These are phyloP conservation scores for Penicillium sp. DNA, from an alignment of 2,329 filamentous ascomycete species.

Conservation along the genomic window DNA sequence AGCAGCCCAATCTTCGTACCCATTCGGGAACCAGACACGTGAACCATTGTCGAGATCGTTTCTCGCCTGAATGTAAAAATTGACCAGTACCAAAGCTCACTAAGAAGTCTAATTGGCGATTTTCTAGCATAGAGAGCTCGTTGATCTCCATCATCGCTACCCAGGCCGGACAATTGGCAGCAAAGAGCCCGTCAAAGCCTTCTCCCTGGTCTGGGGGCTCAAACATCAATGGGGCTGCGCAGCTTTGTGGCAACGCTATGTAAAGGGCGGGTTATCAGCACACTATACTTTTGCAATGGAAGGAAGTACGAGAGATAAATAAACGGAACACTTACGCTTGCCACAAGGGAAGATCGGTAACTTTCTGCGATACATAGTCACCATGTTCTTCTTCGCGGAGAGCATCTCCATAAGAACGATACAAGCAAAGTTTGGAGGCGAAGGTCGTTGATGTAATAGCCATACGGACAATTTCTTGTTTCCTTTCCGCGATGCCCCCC, in stretches of 20 bases:
- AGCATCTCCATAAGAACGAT: conserved; percentile 2
- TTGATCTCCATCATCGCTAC: conserved; percentile 5
- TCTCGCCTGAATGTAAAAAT: too few relatives aligned
- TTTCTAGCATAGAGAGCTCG: too few relatives aligned
- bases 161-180: conserved; percentile 1
- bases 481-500: not conserved
- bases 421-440: not conserved
- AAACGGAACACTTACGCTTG: conserved; percentile 1
- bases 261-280: too few relatives aligned
- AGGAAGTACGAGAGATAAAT: too few relatives aligned
- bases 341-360: not conserved
- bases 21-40: conserved; percentile 1
- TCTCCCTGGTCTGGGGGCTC: not conserved
- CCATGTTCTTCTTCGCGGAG: not conserved
- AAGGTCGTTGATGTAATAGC: conserved; percentile 3
- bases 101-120: too few relatives aligned
- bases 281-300: too few relatives aligned
- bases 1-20: not conserved
- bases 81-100: too few relatives aligned
- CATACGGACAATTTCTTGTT: not conserved
- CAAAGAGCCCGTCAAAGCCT: conserved; percentile 1
- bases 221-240: conserved; percentile 2
- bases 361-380: not conserved
- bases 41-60: not conserved
- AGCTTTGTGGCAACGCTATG: conserved; percentile 6